These are phyloP conservation scores for Populus ilicifolia DNA, from an alignment of 345 rosid species.

Conservation along the genomic window DNA sequence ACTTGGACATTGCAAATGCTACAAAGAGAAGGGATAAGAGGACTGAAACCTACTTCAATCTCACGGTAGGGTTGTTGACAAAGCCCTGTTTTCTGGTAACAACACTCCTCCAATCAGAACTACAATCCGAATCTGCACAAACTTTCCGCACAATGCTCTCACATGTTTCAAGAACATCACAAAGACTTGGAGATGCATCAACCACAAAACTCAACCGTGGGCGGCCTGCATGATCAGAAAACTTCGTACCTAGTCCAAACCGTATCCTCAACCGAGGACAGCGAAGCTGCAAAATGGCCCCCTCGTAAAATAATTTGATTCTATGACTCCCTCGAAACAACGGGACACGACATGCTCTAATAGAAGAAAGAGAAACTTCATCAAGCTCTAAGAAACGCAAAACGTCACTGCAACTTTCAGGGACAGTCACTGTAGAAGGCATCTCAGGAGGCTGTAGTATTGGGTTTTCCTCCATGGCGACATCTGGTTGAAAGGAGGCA, in stretches of 20 bases:
- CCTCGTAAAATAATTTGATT: constrained; percentile 43
- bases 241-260: constrained; percentile 57
- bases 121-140: constrained; percentile 46
- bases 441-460: constrained; percentile 22
- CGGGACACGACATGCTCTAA: constrained; percentile 49
- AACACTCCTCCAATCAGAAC: constrained; percentile 62
- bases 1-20: not conserved
- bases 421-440: constrained; percentile 24
- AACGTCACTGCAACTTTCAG: constrained; percentile 39
- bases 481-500: constrained; percentile 38
- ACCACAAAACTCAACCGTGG: constrained; percentile 65
- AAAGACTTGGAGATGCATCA: constrained; percentile 49
- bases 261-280: constrained; percentile 50
- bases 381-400: constrained; percentile 51
- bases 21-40: not conserved
- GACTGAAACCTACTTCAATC: constrained; percentile 62
- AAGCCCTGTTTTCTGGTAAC: constrained; percentile 37
- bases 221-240: constrained; percentile 48
- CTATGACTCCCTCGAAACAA: constrained; percentile 42
- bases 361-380: constrained; percentile 42
- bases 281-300: constrained; percentile 49
- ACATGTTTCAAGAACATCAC: constrained; percentile 60
- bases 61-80: constrained; percentile 43
- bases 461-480: constrained; percentile 51
- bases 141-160: constrained; percentile 42